Conservation (phyloP, 2,329 filamentous ascomycete species). For the Phyllosticta citribraziliensis region DNA sequence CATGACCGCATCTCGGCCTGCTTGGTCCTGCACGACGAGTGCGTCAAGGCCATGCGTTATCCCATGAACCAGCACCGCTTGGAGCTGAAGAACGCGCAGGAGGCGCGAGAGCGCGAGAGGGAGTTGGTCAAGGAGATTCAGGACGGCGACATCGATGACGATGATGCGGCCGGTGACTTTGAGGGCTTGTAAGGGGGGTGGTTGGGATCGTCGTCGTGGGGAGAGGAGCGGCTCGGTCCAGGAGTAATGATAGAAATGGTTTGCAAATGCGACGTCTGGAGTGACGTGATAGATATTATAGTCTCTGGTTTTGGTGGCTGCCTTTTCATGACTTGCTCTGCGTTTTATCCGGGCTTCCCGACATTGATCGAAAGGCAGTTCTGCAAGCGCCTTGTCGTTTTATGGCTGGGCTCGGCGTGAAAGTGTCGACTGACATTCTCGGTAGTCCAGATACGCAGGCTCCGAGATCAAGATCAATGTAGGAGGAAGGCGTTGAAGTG, state of each 20-base stretch:
- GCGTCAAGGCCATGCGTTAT: constrained; percentile 98
- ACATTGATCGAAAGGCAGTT: too few species aligned
- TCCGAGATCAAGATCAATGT: too few species aligned
- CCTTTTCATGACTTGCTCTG: too few species aligned
- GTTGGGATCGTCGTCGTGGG: neutral
- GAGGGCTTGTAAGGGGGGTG: constrained; percentile 67
- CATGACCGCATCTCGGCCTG: constrained; percentile 93
- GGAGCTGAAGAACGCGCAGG: constrained; percentile 95
- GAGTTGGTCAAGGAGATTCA: constrained; percentile 99
- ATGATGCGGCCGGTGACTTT: constrained; percentile 91
- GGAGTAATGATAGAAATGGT: neutral
- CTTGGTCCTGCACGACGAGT: constrained; percentile 88
- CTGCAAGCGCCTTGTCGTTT: too few species aligned
- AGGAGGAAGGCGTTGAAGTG: too few species aligned
- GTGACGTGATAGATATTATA: neutral
- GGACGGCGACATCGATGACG: constrained; percentile 92
- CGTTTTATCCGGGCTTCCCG: too few species aligned
- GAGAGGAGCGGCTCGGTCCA: neutral
- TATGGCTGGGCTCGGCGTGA: too few species aligned
- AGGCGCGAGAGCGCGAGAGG: constrained; percentile 90
- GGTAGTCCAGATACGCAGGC: too few species aligned
- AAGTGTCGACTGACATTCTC: too few species aligned
- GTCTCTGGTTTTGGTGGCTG: neutral
- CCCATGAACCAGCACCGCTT: constrained; percentile 98
- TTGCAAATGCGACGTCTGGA: neutral